Conservation (phyloP, 148 eudicot genomes). For the Arctostaphylos glauca region DNA sequence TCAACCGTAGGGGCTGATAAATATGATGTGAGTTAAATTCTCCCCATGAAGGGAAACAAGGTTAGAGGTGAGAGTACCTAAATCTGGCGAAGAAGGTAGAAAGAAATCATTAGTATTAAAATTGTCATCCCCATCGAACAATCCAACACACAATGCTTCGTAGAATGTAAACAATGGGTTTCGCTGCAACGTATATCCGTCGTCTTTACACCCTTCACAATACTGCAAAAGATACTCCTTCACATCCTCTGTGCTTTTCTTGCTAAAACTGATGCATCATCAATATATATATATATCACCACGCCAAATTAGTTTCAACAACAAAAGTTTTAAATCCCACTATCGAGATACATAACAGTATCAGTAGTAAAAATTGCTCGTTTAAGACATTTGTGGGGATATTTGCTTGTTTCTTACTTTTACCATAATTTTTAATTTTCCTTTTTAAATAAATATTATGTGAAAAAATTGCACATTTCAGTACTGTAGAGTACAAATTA, state of each 20-base stretch:
- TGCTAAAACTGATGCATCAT: constrained; percentile 25
- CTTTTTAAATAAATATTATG: no score
- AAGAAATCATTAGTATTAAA: constrained; percentile 13
- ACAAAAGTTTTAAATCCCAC: no score
- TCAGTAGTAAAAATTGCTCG: no score
- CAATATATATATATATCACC: neutral
- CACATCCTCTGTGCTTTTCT: constrained; percentile 27
- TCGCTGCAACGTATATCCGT: constrained; percentile 39
- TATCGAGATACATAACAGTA: no score
- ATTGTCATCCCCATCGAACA: constrained; percentile 11
- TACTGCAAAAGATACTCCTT: constrained; percentile 40
- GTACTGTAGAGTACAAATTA: no score
- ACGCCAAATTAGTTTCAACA: neutral
- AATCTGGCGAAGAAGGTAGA: constrained; percentile 7
- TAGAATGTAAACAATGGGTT: constrained; percentile 56
- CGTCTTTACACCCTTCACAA: constrained; percentile 32
- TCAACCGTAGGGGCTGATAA: no score
- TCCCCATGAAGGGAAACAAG: no score
- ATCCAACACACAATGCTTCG: constrained; percentile 46
- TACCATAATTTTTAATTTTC: no score
- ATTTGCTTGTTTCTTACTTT: no score
- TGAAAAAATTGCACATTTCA: no score
- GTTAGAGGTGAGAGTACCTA: constrained; percentile 16
- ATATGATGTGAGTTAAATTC: no score
- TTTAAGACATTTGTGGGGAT: no score